Evolutionary conservation across 2,329 filamentous ascomycete species (phyloP).

Genomic region (Tetracladium maxilliforme): DNA sequence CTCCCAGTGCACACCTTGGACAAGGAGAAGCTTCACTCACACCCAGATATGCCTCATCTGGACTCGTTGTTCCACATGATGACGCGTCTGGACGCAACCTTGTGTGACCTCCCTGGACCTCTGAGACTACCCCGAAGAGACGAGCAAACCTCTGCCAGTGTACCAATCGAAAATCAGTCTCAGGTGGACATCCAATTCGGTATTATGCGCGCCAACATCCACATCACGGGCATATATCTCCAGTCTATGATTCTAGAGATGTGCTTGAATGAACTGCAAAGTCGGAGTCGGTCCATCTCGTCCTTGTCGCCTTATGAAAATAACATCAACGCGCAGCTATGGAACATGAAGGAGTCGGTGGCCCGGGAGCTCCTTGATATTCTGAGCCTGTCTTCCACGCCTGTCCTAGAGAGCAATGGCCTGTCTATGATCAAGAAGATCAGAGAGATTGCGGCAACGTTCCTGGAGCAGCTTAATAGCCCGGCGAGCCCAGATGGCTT

Average conservation of each 20-base stretch:
- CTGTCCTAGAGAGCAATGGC: slow-evolving; percentile 9
- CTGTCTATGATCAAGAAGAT: slow-evolving; percentile 10
- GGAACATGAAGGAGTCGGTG: slow-evolving; percentile 4
- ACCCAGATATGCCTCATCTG: too few relatives aligned
- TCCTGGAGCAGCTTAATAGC: too few relatives aligned
- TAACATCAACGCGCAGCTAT: slow-evolving; percentile 2
- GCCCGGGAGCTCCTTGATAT: slow-evolving; percentile 6
- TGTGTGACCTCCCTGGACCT: too few relatives aligned
- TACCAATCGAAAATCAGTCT: background rate
- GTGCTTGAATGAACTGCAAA: slow-evolving; percentile 3
- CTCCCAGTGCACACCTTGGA: too few relatives aligned
- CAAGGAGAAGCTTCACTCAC: too few relatives aligned
- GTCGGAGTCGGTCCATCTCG: too few relatives aligned
- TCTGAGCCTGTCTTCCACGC: slow-evolving; percentile 5
- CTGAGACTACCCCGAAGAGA: too few relatives aligned
- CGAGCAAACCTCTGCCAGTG: slow-evolving; percentile 1
- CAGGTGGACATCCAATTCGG: slow-evolving; percentile 5
- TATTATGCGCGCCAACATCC: slow-evolving; percentile 11
- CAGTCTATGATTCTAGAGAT: slow-evolving; percentile 10
- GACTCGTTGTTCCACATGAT: too few relatives aligned
- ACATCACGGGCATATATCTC: slow-evolving; percentile 10
- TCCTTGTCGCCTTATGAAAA: slow-evolving; percentile 1
- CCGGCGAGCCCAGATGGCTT: too few relatives aligned
- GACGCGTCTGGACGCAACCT: too few relatives aligned
- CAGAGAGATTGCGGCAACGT: slow-evolving; percentile 10